Conservation (phyloP, 495 filamentous ascomycete genomes). For the Tuber melanosporum region DNA sequence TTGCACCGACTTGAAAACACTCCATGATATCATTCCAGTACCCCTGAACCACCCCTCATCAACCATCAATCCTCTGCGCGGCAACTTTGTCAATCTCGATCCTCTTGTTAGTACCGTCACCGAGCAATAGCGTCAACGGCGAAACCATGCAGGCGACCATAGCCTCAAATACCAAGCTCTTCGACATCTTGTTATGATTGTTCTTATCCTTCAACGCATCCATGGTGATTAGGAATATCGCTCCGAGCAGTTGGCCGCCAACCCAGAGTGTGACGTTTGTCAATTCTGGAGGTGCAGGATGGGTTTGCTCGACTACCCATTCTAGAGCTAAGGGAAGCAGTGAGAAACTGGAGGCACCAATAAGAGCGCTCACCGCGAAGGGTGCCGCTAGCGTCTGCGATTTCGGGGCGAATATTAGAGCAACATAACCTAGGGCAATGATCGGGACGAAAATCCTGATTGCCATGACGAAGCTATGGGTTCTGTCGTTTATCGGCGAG, state of each 20-base stretch:
- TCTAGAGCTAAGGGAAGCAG: constrained; percentile 81
- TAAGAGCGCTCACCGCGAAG: constrained; percentile 61
- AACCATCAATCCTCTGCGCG: not conserved
- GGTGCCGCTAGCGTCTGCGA: constrained; percentile 63
- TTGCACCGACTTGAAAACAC: not conserved
- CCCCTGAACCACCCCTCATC: not conserved
- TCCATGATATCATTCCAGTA: too few species aligned
- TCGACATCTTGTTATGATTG: constrained; percentile 36
- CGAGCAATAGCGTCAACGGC: constrained; percentile 61
- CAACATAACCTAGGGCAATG: constrained; percentile 64
- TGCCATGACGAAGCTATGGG: constrained; percentile 66
- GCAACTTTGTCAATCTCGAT: constrained; percentile 50
- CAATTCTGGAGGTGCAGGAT: constrained; percentile 82
- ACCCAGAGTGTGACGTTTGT: constrained; percentile 76
- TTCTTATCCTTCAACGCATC: constrained; percentile 64
- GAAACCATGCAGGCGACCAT: constrained; percentile 60
- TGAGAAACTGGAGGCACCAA: constrained; percentile 74
- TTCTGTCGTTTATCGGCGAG: constrained; percentile 76
- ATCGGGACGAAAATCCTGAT: constrained; percentile 73
- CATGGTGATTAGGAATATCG: constrained; percentile 72
- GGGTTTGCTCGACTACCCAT: constrained; percentile 76
- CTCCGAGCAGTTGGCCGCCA: constrained; percentile 72
- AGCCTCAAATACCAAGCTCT: constrained; percentile 69
- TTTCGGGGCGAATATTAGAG: constrained; percentile 71
- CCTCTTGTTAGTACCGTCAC: constrained; percentile 54